Base-by-base conservation (phyloP, 495 filamentous ascomycete species). In the Hyaloscypha hepaticicola region DNA sequence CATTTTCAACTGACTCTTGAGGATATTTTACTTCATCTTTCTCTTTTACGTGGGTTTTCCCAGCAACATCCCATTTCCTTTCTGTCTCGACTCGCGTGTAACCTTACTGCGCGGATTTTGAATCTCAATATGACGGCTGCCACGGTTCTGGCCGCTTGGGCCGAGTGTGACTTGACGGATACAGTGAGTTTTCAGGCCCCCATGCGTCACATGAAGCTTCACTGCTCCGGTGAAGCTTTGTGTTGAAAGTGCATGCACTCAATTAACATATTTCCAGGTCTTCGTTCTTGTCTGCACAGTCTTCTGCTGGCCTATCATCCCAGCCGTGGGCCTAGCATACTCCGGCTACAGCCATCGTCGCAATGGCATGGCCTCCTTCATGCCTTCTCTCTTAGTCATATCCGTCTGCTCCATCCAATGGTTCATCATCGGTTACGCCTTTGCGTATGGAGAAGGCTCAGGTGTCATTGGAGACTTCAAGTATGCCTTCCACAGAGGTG, bases 351-450 rank as follows among this genome's bases (percentile, higher is more conserved):
- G 74, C 22, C 80, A 77, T 24, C 74, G 78, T 5, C 72, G 72
- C 59, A 81, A 77, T 69, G 76, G 76, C 33, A 74, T 82, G 55
- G 75, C 80, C 21, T 77, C 79, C 3, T 78, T 81, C 69, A 78
- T 79, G 55, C 77, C 79, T 19, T 74, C 77, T 6, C 66, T 83
- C 3, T 70, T 81, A 27, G 75, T 76, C 7, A 75, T 81, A 28
- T 71, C 72, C 14, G 65, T 72, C 33, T 81, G 78, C 27, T 88
- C 90, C 29, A 96, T 99, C 79, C 95, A 97, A 73, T 98, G 95
- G 94, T 99, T 97, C 82, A 95, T 99, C 80, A 96, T 93, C 91
- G 95, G 95, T 51, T 98, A 96, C 74, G 96, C 92, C 4, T 78
- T 99, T 34, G 85, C 94, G 52, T 96, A 97, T 78, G 94, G 90